Conservation (phyloP, 805 yeast species). For the Candida ficus region DNA sequence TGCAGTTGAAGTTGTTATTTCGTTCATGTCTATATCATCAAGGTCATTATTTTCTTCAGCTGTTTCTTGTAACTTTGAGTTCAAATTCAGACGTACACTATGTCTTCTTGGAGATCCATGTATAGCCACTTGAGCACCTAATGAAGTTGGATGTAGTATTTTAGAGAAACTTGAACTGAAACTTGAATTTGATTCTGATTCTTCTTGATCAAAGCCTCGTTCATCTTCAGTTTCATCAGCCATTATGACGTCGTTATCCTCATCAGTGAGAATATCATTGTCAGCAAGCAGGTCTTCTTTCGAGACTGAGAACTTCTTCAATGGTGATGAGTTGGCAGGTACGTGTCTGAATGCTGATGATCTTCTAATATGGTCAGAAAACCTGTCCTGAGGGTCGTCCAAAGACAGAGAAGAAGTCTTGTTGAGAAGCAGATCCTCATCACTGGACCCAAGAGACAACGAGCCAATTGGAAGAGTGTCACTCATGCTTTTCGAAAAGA, state of each 20-base stretch:
- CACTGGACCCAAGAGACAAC: neutral
- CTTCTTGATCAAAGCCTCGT: too few relatives aligned
- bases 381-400: neutral
- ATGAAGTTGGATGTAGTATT: conserved; percentile 21
- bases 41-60: neutral
- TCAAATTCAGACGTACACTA: neutral
- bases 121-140: conserved; percentile 25
- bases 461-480: neutral
- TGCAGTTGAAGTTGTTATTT: conserved; percentile 2
- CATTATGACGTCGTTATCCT: conserved; percentile 8
- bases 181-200: too few relatives aligned
- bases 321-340: conserved; percentile 19
- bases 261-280: neutral
- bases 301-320: conserved; percentile 1
- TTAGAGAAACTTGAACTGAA: conserved; percentile 6
- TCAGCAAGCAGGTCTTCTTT: neutral
- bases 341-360: conserved; percentile 8
- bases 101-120: conserved; percentile 13
- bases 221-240: conserved; percentile 6
- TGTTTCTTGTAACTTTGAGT: conserved; percentile 7
- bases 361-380: conserved; percentile 1
- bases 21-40: neutral
- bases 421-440: neutral
- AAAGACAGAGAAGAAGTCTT: conserved; percentile 1
- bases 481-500: too few relatives aligned